Evolutionary conservation across 208 protist species (phyloP).

Genomic region (Acanthamoeba healyi): DNA sequence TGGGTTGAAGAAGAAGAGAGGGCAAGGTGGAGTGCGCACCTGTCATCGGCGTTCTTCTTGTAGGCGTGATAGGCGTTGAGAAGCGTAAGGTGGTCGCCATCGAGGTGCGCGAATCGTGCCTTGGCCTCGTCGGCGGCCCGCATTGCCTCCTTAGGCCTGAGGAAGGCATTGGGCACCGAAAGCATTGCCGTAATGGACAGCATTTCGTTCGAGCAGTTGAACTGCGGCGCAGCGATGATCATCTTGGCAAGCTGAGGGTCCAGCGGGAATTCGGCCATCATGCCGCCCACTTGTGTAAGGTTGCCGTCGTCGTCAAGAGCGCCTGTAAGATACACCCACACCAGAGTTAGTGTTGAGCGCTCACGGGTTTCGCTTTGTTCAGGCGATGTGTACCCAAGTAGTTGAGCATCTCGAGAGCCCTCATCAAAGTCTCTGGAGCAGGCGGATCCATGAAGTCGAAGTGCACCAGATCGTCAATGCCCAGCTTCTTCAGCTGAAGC

Average conservation of each 20-base stretch:
- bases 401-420: slow-evolving; percentile 97
- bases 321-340: slow-evolving; percentile 81
- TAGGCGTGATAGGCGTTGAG: slow-evolving; percentile 95
- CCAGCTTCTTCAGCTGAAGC: slow-evolving; percentile 97
- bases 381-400: slow-evolving; percentile 90
- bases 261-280: slow-evolving; percentile 99
- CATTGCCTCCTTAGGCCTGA: slow-evolving; percentile 94
- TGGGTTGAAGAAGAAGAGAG: not conserved
- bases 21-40: not conserved
- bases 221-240: slow-evolving; percentile 84
- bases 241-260: slow-evolving; percentile 98
- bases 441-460: slow-evolving; percentile 98
- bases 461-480: slow-evolving; percentile 95
- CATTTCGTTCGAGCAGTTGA: slow-evolving; percentile 92
- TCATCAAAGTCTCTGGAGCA: slow-evolving; percentile 94
- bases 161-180: slow-evolving; percentile 96
- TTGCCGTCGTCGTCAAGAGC: slow-evolving; percentile 98
- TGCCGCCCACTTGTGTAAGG: slow-evolving; percentile 96
- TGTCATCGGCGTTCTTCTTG: slow-evolving; percentile 83
- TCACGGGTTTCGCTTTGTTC: too few species aligned
- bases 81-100: slow-evolving; percentile 95
- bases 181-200: slow-evolving; percentile 90
- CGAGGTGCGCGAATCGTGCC: slow-evolving; percentile 86
- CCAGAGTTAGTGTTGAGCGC: not conserved
- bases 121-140: slow-evolving; percentile 92